Conservation (phyloP, 2,329 filamentous ascomycete genomes). For the Botrytis fragariae region DNA sequence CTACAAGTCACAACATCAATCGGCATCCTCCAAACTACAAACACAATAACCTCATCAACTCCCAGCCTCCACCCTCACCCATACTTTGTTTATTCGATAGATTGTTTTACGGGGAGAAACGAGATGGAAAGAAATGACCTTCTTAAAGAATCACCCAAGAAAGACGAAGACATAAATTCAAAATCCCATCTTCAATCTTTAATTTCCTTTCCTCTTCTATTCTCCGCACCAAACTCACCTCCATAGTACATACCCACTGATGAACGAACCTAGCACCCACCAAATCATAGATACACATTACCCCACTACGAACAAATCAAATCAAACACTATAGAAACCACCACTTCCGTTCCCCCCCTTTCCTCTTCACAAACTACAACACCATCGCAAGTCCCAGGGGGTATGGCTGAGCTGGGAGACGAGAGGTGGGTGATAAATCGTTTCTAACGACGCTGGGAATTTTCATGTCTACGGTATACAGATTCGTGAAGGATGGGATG, state of each 20-base stretch:
- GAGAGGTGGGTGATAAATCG: neutral
- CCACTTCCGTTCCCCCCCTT: accelerated
- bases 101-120: too few species aligned
- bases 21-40: neutral
- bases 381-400: neutral
- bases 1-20: neutral
- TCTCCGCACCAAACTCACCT: neutral
- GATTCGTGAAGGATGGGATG: neutral
- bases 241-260: neutral
- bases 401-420: neutral
- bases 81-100: too few species aligned
- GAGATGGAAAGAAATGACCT: too few species aligned
- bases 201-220: too few species aligned
- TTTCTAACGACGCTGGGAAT: neutral
- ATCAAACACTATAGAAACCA: neutral
- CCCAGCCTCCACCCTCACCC: neutral
- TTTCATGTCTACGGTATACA: neutral
- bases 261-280: neutral
- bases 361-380: neutral
- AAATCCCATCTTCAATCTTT: too few species aligned
- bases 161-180: too few species aligned
- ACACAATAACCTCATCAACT: neutral
- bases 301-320: neutral
- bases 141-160: too few species aligned
- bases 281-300: neutral